A percentile compares a stretch with the other conserved stretches of the same genome.
These are phyloP conservation scores for Kodamaea leandrae DNA, from an alignment of 805 yeast species.

Conservation along the genomic window DNA sequence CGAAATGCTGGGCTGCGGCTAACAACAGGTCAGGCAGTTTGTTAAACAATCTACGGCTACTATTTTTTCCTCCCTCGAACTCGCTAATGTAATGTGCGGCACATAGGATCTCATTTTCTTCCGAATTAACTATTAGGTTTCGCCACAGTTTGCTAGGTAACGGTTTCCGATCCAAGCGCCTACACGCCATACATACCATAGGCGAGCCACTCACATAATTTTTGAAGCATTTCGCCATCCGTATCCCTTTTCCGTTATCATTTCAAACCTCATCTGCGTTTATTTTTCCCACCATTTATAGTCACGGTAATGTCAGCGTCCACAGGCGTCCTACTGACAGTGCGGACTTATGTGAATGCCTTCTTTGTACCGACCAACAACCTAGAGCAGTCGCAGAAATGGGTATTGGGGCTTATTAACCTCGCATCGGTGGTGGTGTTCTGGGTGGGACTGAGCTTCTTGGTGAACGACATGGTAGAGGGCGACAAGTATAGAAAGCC, in stretches of 20 bases:
- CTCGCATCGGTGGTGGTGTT: conserved; percentile 72
- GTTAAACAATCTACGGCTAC: too few relatives aligned
- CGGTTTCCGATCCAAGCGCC: too few relatives aligned
- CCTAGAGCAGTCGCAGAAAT: conserved; percentile 40
- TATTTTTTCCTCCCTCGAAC: too few relatives aligned
- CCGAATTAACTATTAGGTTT: too few relatives aligned
- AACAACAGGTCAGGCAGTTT: too few relatives aligned
- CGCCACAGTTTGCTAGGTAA: too few relatives aligned
- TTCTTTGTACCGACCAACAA: conserved; percentile 21
- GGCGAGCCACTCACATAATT: too few relatives aligned
- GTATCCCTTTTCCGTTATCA: conserved; percentile 3
- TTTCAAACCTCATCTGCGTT: background rate
- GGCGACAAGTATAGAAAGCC: conserved; percentile 78
- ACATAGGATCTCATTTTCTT: too few relatives aligned
- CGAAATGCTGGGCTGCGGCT: too few relatives aligned
- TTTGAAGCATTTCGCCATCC: too few relatives aligned
- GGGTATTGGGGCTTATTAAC: conserved; percentile 78
- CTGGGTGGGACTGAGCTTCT: conserved; percentile 89
- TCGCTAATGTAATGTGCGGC: too few relatives aligned
- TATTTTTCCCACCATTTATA: background rate
- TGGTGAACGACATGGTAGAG: conserved; percentile 75
- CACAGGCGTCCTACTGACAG: conserved; percentile 2
- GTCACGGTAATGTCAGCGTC: conserved; percentile 5
- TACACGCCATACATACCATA: too few relatives aligned
- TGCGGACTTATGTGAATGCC: conserved; percentile 14